phyloP scores from a whole-genome alignment of 139 green algal species.

The Desmodesmus armatus region DNA sequence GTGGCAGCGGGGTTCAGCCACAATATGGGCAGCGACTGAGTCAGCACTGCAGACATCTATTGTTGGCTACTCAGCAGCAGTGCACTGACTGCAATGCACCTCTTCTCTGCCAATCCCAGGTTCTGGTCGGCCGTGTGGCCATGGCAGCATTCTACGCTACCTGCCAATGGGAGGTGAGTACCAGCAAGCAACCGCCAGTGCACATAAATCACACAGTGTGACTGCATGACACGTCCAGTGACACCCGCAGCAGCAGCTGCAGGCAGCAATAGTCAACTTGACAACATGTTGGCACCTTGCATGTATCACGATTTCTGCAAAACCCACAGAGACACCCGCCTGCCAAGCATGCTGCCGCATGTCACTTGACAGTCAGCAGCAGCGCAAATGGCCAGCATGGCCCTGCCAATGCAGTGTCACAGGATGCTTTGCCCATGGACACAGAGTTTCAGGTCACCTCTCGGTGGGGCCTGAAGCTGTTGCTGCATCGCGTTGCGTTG shows the following conservation, averaged over 20 bases:
- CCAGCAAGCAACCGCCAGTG: not conserved
- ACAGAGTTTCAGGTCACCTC: too few relatives aligned
- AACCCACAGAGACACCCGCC: too few relatives aligned
- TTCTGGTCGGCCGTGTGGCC: too few relatives aligned
- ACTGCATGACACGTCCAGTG: not conserved
- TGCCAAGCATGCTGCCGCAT: not conserved
- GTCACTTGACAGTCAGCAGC: not conserved
- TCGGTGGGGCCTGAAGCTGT: not conserved
- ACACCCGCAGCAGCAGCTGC: too few relatives aligned
- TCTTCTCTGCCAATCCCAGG: too few relatives aligned
- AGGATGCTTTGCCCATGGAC: too few relatives aligned
- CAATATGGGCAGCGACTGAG: too few relatives aligned
- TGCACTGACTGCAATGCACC: too few relatives aligned
- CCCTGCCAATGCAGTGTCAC: not conserved
- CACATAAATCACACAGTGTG: not conserved
- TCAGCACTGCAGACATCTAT: too few relatives aligned
- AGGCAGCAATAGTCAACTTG: not conserved
- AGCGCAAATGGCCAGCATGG: not conserved
- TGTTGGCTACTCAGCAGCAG: too few relatives aligned
- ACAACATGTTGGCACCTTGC: not conserved
- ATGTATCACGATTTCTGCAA: not conserved
- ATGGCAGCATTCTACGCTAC: constrained; percentile 40
- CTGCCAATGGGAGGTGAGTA: constrained; percentile 33
- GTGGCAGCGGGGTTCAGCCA: too few relatives aligned
- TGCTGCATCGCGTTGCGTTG: not conserved